Conservation (phyloP, 2,329 filamentous ascomycete species). For the Botrytis tulipae region DNA sequence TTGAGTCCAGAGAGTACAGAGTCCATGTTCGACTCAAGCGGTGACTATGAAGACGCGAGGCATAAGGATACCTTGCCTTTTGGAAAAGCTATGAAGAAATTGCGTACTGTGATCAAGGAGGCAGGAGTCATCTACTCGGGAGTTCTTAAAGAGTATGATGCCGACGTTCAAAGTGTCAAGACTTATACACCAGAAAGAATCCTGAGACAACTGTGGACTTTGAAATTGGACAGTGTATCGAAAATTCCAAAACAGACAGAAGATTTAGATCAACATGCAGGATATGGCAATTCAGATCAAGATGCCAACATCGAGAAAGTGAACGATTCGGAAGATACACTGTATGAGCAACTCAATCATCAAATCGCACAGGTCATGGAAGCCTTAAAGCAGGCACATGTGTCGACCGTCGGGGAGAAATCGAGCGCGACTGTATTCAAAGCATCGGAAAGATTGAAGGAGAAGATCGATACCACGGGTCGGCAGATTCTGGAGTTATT, state of each 20-base stretch:
- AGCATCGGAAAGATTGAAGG: slow-evolving; percentile 24
- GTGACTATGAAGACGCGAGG: slow-evolving; percentile 4
- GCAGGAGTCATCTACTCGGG: slow-evolving; percentile 29
- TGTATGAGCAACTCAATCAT: slow-evolving; percentile 2
- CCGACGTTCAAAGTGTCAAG: slow-evolving; percentile 24
- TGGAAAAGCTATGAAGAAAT: slow-evolving; percentile 23
- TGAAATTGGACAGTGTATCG: slow-evolving; percentile 22
- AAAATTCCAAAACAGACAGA: not conserved
- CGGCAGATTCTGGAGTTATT: slow-evolving; percentile 28
- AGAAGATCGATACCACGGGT: slow-evolving; percentile 24
- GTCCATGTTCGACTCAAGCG: not conserved
- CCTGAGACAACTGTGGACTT: slow-evolving; percentile 25
- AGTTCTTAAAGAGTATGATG: slow-evolving; percentile 28
- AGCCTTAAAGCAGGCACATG: slow-evolving; percentile 18
- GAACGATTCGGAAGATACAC: slow-evolving; percentile 4
- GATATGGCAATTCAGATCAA: slow-evolving; percentile 14
- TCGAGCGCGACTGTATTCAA: slow-evolving; percentile 19
- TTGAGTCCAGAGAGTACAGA: not conserved
- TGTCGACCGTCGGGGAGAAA: slow-evolving; percentile 5
- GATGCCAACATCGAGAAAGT: slow-evolving; percentile 12
- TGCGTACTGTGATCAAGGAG: slow-evolving; percentile 24
- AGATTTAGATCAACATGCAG: slow-evolving; percentile 14
- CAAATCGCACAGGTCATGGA: slow-evolving; percentile 17
- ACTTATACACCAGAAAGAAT: slow-evolving; percentile 25
- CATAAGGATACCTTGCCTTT: slow-evolving; percentile 14